Base-by-base conservation (phyloP, 2,329 filamentous ascomycete species). In the Apiospora koreana region DNA sequence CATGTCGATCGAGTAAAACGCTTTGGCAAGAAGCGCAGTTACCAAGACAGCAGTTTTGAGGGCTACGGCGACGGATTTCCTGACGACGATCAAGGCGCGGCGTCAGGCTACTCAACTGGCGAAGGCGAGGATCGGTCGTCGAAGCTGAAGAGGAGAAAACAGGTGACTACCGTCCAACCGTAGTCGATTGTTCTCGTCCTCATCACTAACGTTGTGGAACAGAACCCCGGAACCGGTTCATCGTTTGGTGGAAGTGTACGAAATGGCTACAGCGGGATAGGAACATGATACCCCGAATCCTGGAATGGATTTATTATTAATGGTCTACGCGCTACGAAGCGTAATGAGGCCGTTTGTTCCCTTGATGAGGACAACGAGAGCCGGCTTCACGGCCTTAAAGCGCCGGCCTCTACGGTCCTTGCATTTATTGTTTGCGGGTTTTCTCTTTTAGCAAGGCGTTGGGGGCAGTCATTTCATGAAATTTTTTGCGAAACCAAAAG, bases 1-100 rank as follows among this genome's bases (percentile, higher is more conserved):
- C 86, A 88, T 69, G 80, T 82, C 14, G 80, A 83, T 48, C 85
- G 92, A 69, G 89, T 91, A 43, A 90, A 91, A 75, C 87, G 93
- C 65, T 84, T 86, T 69, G 86, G 88, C 72, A 93, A 92, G 83
- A 94, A 94, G 85, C 87, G 93, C 65, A 88, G 90, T 72, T 95
- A 94, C 77, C 90, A 91, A 48, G 93, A 95, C 73, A 88, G 86
- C 75, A 93, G 91, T 76, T 95, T 88, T 77, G 90, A 92, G 76
- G 92, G 93, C 54, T 94, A 94, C 76, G 88, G 89, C 62, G 92
- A 94, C 74, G 90, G 91, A 43, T 94, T 86, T 74, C 86, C 86
- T 12, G 92, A 94, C 72, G 91, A 93, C 73, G 92, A 92, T 72
- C 80, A 79, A 10, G 88, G 86, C 62, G 77, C 79, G 69, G 90